These are phyloP conservation scores for Skeletonema potamos DNA, from an alignment of 108 stramenopile species.

Conservation along the genomic window DNA sequence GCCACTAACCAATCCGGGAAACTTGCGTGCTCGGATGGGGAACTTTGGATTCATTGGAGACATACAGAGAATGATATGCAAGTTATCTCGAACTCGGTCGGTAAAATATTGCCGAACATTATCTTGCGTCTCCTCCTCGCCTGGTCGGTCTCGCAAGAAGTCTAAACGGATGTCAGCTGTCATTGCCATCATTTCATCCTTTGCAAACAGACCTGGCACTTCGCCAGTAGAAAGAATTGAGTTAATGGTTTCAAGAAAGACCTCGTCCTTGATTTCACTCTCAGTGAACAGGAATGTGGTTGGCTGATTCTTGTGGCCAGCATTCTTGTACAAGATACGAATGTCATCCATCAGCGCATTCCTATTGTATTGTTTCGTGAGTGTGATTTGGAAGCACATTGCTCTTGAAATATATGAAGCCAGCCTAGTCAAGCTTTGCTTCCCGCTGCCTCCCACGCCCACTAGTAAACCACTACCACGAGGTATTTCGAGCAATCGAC, in stretches of 20 bases:
- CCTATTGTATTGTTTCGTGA: slow-evolving; percentile 87
- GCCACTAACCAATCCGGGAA: slow-evolving; percentile 82
- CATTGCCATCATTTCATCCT: slow-evolving; percentile 94
- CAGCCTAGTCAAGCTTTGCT: slow-evolving; percentile 85
- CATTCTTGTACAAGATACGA: slow-evolving; percentile 77
- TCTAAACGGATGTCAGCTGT: slow-evolving; percentile 67
- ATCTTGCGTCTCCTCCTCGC: slow-evolving; percentile 80
- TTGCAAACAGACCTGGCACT: slow-evolving; percentile 88
- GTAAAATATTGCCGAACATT: slow-evolving; percentile 89
- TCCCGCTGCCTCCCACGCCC: slow-evolving; percentile 91
- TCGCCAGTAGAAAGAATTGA: slow-evolving; percentile 88
- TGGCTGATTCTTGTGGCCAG: slow-evolving; percentile 78
- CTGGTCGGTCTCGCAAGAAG: slow-evolving; percentile 74
- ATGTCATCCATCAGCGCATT: slow-evolving; percentile 84
- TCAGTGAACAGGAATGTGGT: slow-evolving; percentile 93
- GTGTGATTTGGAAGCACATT: slow-evolving; percentile 88
- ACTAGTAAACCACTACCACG: slow-evolving; percentile 86
- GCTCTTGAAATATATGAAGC: slow-evolving; percentile 82
- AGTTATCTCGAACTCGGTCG: slow-evolving; percentile 84
- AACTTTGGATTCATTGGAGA: slow-evolving; percentile 92
- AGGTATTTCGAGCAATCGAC: slow-evolving; percentile 86
- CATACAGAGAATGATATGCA: slow-evolving; percentile 93
- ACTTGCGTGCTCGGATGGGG: slow-evolving; percentile 84
- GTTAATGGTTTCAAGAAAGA: slow-evolving; percentile 90
- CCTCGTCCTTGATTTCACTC: slow-evolving; percentile 90